Base-by-base conservation (phyloP, 129 eudicot genomes). In the Dittrichia graveolens region DNA sequence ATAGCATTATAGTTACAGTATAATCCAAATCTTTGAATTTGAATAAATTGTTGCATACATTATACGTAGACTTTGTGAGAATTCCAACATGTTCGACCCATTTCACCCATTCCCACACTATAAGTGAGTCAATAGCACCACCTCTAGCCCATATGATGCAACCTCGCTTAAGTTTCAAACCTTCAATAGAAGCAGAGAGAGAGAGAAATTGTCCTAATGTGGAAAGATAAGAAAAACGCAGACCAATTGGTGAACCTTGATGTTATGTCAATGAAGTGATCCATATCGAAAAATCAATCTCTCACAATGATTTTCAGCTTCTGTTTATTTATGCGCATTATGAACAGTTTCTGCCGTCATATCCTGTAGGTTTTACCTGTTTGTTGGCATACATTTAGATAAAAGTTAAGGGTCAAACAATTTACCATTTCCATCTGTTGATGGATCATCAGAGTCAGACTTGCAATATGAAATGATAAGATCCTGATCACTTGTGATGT, bases 401-500 rank as follows among this genome's bases (percentile, higher is more conserved):
- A 7, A 7, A 46, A 40, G 53, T 42, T 9, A 45, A 5, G 48
- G 61, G 14, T 63, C 5, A 15, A 15, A 61, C 7, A 47, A 55
- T 58, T 41, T 73, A 88, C 97, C 88, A 62, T 78, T 84, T 78
- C 80, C 95, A 80, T 91, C 90, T 18, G 87, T 62, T 34, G 77
- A 48, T 7, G 88, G 84, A 62, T 88, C 95, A 16, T 85, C 90
- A 0, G 92, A 75, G 59, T 82, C 95, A 52, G 95, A 89, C 68
- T 91, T 91, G 87, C 97, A 91, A 47, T 91, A 91, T 34, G 97
- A 91, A 50, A 91, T 88, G 58, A 91, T 91, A 24, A 91, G 90
- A 81, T 91, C 97, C 82, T 91, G 97, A 59, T 88, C 92, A 67
- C 97, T 88, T 2, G 97, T 91, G 75, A 91, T 91, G 76, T 91